Evolutionary conservation across 805 yeast species (phyloP).

Genomic region (Wickerhamiella azymoides): DNA sequence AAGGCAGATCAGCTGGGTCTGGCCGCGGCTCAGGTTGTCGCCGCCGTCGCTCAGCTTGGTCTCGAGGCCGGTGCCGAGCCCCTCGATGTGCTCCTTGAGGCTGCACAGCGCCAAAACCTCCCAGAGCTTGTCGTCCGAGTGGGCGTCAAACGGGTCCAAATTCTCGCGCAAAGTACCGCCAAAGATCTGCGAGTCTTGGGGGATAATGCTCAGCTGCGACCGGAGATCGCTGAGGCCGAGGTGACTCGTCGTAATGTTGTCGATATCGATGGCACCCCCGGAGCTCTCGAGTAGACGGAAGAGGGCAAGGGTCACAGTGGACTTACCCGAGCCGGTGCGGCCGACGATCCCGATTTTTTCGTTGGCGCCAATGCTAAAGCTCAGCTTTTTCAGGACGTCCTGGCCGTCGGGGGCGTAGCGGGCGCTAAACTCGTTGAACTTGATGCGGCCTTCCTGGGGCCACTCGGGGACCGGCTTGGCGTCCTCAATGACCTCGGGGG

Average conservation of each 20-base stretch:
- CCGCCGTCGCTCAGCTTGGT: constrained; percentile 57
- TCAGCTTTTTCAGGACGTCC: constrained; percentile 56
- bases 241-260: constrained; percentile 48
- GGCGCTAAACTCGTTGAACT: constrained; percentile 59
- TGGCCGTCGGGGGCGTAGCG: constrained; percentile 70
- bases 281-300: constrained; percentile 74
- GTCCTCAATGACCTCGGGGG: constrained; percentile 53
- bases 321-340: constrained; percentile 93
- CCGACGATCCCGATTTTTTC: constrained; percentile 95
- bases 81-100: constrained; percentile 48
- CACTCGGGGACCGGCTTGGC: constrained; percentile 55
- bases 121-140: constrained; percentile 66
- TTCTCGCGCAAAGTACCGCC: constrained; percentile 78
- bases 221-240: constrained; percentile 71
- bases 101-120: constrained; percentile 64
- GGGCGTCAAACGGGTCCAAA: constrained; percentile 62
- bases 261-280: constrained; percentile 54
- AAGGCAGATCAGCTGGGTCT: constrained; percentile 63
- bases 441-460: constrained; percentile 61
- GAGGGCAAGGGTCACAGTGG: constrained; percentile 54
- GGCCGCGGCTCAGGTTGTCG: constrained; percentile 66
- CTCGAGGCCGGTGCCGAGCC: constrained; percentile 38
- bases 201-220: constrained; percentile 67
- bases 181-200: constrained; percentile 87
- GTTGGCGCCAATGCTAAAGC: constrained; percentile 45